Evolutionary conservation across 192 early-diverging fungal genomes (phyloP).

Genomic region (Allomyces macrogynus): DNA sequence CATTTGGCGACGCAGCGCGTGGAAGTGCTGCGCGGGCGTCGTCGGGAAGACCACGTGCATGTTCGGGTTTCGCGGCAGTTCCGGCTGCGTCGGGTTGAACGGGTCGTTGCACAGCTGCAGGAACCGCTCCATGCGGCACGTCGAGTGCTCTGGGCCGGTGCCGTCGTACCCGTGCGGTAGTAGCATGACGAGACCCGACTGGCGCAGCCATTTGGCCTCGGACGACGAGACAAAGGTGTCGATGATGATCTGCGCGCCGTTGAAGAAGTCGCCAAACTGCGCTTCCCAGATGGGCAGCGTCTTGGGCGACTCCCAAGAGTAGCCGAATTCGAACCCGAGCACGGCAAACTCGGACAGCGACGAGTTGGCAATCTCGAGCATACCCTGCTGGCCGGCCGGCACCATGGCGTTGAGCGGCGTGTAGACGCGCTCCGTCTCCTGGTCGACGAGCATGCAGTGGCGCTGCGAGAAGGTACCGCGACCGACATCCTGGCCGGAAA

Average conservation of each 20-base stretch:
- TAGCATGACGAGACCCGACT: conserved; percentile 77
- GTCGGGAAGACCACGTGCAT: conserved; percentile 87
- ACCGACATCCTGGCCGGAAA: conserved; percentile 93
- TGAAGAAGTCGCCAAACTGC: conserved; percentile 97
- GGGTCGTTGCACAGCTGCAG: conserved; percentile 74
- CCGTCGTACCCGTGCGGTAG: conserved; percentile 91
- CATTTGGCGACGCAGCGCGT: conserved; percentile 85
- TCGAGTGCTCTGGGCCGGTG: conserved; percentile 86
- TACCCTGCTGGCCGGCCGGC: conserved; percentile 22
- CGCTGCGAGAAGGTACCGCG: conserved; percentile 94
- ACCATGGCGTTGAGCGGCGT: conserved; percentile 62
- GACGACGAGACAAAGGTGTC: conserved; percentile 76
- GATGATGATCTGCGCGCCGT: conserved; percentile 84
- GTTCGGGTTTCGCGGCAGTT: conserved; percentile 52
- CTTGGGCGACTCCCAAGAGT: conserved; percentile 73
- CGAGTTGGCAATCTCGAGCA: conserved; percentile 76
- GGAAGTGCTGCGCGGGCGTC: conserved; percentile 89
- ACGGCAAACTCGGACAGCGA: conserved; percentile 86
- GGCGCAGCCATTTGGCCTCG: conserved; percentile 88
- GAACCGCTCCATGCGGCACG: conserved; percentile 80
- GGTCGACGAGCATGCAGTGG: conserved; percentile 89
- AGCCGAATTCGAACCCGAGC: conserved; percentile 86
- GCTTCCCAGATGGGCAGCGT: conserved; percentile 89
- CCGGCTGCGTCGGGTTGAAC: conserved; percentile 35
- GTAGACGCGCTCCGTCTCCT: conserved; percentile 62